A percentile compares a stretch with the other conserved stretches of the same genome.
Conservation (phyloP, 192 early-diverging fungal genomes). For the Dissophora ornata region DNA sequence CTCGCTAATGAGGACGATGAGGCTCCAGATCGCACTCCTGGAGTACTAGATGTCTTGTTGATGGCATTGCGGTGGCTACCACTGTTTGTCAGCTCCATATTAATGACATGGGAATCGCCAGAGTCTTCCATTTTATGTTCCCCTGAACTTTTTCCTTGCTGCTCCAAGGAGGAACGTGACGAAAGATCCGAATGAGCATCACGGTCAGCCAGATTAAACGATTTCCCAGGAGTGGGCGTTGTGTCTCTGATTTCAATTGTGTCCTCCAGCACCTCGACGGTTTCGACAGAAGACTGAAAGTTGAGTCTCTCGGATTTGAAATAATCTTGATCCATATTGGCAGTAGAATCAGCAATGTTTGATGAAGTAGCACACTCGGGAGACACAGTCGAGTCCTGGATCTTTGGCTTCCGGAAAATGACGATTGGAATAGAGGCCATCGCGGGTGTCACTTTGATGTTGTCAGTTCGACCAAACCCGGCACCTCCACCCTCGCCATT, state of each 20-base stretch:
- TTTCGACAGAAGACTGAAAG: neutral
- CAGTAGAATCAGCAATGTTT: too few relatives aligned
- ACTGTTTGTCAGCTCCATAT: neutral
- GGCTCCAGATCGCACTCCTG: too few relatives aligned
- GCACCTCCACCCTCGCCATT: constrained; percentile 1
- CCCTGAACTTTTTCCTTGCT: too few relatives aligned
- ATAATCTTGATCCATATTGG: neutral
- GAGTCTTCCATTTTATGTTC: too few relatives aligned
- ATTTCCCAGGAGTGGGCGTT: too few relatives aligned
- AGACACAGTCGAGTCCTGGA: too few relatives aligned
- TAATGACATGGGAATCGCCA: neutral
- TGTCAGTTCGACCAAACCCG: constrained; percentile 5
- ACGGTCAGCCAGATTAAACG: too few relatives aligned
- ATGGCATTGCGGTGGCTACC: constrained; percentile 19
- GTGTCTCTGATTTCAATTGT: neutral
- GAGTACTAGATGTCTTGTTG: constrained; percentile 8
- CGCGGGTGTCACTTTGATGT: constrained; percentile 30
- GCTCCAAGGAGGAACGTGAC: too few relatives aligned
- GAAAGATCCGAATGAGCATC: too few relatives aligned
- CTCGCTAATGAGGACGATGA: too few relatives aligned
- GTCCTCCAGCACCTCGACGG: neutral
- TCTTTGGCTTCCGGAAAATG: constrained; percentile 21
- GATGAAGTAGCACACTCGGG: too few relatives aligned
- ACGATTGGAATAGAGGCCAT: constrained; percentile 45
- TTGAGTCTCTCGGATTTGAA: neutral